Conservation (phyloP, 305 asterid genomes). For the Fraxinus baroniana region DNA sequence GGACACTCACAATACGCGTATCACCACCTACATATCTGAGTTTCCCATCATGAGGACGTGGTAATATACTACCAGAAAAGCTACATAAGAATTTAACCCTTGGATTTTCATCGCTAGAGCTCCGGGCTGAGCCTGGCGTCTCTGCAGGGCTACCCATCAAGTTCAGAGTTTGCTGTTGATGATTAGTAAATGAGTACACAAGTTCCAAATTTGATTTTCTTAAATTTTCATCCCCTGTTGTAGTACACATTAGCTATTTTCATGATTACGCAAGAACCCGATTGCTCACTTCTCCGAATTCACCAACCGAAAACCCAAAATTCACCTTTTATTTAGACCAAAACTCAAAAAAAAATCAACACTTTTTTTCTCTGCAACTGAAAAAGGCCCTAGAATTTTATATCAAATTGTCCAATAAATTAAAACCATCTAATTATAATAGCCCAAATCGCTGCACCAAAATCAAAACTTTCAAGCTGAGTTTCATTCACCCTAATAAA, state of each 20-base stretch:
- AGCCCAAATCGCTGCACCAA: neutral
- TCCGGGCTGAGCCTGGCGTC: conserved; percentile 39
- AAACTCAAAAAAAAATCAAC: conserved; percentile 12
- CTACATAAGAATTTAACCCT: conserved; percentile 90
- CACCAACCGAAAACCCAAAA: neutral
- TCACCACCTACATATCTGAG: conserved; percentile 97
- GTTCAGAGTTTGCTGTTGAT: conserved; percentile 26
- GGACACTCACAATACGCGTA: conserved; percentile 78
- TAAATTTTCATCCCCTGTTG: conserved; percentile 23
- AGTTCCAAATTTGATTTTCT: conserved; percentile 28
- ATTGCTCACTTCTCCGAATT: neutral
- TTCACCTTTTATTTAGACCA: conserved; percentile 14
- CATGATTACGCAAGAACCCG: conserved; percentile 22
- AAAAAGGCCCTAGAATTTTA: neutral
- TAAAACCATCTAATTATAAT: conserved; percentile 7
- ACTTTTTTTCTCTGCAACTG: conserved; percentile 4
- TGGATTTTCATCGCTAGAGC: conserved; percentile 56
- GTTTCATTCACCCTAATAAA: conserved; percentile 4
- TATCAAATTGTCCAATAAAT: neutral
- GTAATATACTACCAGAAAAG: conserved; percentile 78
- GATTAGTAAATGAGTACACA: conserved; percentile 28
- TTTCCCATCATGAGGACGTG: conserved; percentile 94
- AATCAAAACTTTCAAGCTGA: conserved; percentile 17
- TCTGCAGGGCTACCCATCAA: conserved; percentile 67
- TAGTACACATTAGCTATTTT: conserved; percentile 38